Conservation (phyloP, 2,329 filamentous ascomycete species). For the Colletotrichum musicola region DNA sequence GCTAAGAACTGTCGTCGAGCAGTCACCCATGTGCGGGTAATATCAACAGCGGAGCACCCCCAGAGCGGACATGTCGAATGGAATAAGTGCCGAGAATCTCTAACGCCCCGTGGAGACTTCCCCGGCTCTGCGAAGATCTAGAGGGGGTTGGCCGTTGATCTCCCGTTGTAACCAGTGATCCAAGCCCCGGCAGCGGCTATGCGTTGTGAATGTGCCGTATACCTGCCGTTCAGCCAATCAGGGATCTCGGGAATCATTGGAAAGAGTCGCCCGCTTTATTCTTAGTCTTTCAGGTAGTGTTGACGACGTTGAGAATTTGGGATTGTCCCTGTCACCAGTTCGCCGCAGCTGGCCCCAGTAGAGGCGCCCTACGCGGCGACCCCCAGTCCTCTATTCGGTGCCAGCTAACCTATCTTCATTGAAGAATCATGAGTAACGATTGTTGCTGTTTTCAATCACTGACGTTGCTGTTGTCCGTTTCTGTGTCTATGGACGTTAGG, state of each 20-base stretch:
- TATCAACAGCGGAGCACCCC: not conserved
- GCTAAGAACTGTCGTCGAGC: not conserved
- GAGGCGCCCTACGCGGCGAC: too few relatives aligned
- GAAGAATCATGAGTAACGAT: too few relatives aligned
- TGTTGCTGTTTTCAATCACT: too few relatives aligned
- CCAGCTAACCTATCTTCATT: too few relatives aligned
- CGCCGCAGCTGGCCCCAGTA: slow-evolving; percentile 4
- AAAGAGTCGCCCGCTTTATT: not conserved
- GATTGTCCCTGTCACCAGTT: not conserved
- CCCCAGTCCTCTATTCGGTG: too few relatives aligned
- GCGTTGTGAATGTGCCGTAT: not conserved
- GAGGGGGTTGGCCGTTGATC: not conserved
- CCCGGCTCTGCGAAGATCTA: too few relatives aligned
- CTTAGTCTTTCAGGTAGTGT: not conserved
- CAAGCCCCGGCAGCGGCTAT: not conserved
- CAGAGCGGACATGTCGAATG: not conserved
- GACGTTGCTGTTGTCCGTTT: too few relatives aligned
- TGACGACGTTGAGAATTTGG: not conserved
- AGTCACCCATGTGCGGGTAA: not conserved
- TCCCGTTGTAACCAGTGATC: not conserved
- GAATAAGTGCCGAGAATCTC: not conserved
- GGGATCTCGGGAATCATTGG: too few relatives aligned
- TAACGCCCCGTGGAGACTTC: not conserved
- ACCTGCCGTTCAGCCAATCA: not conserved
- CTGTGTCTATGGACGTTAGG: too few relatives aligned